phyloP scores from a whole-genome alignment of 164 flowering plant species.

The Chimonanthus salicifolius region DNA sequence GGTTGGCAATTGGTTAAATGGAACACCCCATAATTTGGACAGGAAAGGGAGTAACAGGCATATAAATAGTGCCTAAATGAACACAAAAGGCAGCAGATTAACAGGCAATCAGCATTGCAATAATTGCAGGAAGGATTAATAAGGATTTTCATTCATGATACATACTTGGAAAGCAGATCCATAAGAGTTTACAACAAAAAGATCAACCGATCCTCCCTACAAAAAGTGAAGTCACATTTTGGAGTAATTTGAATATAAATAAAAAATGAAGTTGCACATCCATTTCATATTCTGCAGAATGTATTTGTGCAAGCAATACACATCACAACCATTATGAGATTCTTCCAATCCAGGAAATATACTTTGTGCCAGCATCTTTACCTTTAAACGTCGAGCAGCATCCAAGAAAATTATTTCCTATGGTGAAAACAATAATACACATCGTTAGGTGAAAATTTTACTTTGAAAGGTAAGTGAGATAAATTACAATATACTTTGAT shows the following conservation, averaged over 20 bases:
- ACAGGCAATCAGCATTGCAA: constrained; percentile 1
- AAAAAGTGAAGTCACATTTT: constrained; percentile 7
- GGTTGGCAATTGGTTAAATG: constrained; percentile 66
- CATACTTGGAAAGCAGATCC: constrained; percentile 96
- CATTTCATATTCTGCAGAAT: not conserved
- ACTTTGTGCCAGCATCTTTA: constrained; percentile 17
- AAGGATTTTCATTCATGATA: not conserved
- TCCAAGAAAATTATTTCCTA: constrained; percentile 80
- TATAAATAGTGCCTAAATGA: constrained; percentile 74
- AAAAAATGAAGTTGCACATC: not conserved
- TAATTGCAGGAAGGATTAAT: not conserved
- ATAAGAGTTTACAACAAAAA: constrained; percentile 87
- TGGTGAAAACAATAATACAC: constrained; percentile 17
- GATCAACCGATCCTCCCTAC: constrained; percentile 86
- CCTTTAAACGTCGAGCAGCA: constrained; percentile 60
- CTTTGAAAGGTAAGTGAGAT: not conserved
- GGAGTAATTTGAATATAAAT: not conserved
- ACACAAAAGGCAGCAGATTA: constrained; percentile 1
- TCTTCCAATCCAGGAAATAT: not conserved
- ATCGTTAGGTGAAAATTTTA: not conserved
- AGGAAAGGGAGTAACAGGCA: constrained; percentile 82
- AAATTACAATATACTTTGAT: not conserved
- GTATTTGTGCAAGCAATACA: not conserved
- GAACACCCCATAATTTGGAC: constrained; percentile 94
- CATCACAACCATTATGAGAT: not conserved